Evolutionary conservation across 805 yeast genomes (phyloP), one percentile per base, ranked within the genome.

Genomic region (Saccharomycopsis fodiens): DNA sequence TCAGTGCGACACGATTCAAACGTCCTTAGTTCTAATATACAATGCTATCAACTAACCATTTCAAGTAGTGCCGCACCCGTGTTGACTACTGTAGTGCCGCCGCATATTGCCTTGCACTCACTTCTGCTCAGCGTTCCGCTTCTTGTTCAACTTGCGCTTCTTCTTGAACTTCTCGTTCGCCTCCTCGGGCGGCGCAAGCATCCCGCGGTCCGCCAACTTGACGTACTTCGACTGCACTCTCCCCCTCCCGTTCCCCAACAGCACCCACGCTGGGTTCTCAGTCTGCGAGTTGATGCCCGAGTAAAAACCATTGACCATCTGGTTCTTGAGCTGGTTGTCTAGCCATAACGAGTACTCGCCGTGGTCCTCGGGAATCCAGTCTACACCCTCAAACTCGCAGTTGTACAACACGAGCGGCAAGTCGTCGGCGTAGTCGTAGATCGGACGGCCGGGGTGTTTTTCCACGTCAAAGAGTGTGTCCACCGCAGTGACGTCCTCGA

Each of bases 371-470:
- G 51, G 47, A 34, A 47, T 57, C 95, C 96, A 91, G 52, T 78
- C 80, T 64, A 88, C 70, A 2, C 71, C 72, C 3, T 58, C 63
- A 58, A 76, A 93, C 12, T 73, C 76, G 62, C 97, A 91, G 57
- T 91, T 95, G 59, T 82, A 88, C 35, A 93, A 65, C 3, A 91
- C 80, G 54, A 93, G 67, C 1, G 98, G 98, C 4, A 82, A 65
- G 53, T 91, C 97, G 57, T 82, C 75, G 0, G 96, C 97, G 85
- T 91, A 85, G 35, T 79, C 88, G 58, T 83, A 93, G 2, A 72
- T 64, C 1, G 98, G 98, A 52, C 81, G 78, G 25, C 76, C 64
- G 0, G 94, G 86, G 42, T 64, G 67, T 34, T 62, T 65, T 3
- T 67, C 68, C 1, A 76, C 64, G 55, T 91, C 73, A 37, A 89